These are phyloP conservation scores for Irpex lacteus DNA, from an alignment of 1,284 basidiomycete genomes.

Conservation along the genomic window DNA sequence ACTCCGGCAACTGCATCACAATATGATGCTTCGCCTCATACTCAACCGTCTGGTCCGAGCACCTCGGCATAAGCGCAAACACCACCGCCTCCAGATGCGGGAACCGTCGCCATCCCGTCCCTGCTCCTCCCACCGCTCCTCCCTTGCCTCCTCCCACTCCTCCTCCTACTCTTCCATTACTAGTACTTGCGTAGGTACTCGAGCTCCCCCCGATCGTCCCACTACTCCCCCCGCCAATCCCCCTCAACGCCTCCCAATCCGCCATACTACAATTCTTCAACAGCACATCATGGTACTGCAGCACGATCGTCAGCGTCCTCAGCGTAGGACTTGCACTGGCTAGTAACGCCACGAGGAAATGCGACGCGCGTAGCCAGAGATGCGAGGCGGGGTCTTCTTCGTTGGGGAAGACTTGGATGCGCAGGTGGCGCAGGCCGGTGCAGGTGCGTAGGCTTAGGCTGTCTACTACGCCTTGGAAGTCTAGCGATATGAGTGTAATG, in stretches of 20 bases:
- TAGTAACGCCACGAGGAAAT: constrained; percentile 1
- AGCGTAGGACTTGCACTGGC: background rate
- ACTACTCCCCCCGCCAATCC: background rate
- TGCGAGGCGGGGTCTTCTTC: constrained; percentile 2
- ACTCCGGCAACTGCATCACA: background rate
- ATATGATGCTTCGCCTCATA: background rate
- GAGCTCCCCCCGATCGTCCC: too few relatives aligned
- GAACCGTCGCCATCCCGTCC: background rate
- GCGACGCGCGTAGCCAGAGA: constrained; percentile 3
- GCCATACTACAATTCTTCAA: constrained; percentile 1
- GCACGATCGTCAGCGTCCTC: background rate
- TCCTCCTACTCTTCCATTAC: too few relatives aligned
- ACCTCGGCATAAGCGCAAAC: constrained; percentile 8
- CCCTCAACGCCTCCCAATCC: constrained; percentile 6
- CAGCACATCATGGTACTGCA: constrained; percentile 6
- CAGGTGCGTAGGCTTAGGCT: constrained; percentile 1
- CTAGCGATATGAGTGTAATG: too few relatives aligned
- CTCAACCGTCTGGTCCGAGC: constrained; percentile 2
- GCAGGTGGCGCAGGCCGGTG: background rate
- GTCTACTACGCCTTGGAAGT: constrained; percentile 3
- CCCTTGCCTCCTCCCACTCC: too few relatives aligned
- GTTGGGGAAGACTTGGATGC: constrained; percentile 7
- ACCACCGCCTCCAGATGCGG: constrained; percentile 1
- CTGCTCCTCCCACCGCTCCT: too few relatives aligned
- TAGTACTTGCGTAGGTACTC: too few relatives aligned